Evolutionary conservation across 805 yeast species (phyloP), one percentile per base, ranked within the genome.

Genomic region (Clavispora carvajalis): DNA sequence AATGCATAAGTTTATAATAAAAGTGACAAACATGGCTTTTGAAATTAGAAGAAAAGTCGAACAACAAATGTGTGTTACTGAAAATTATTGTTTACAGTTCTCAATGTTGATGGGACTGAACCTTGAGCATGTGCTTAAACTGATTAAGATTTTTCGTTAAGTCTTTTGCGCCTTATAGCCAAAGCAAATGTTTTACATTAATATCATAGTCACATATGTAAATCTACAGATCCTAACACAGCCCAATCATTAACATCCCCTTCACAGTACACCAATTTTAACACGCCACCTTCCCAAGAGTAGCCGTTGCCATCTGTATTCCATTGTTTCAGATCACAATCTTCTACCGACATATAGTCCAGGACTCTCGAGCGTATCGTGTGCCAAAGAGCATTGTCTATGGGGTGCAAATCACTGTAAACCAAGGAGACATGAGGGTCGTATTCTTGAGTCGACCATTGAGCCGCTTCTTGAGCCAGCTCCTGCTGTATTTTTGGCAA

Each of bases 371-470:
- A 79, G 43, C 75, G 76, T 22, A 85, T 74, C 2, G 85, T 78
- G 36, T 79, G 69, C 58, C 78, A 69, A 42, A 77, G 64, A 1
- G 90, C 89, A 52, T 73, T 80, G 47, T 81, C 81, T 11, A 86
- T 74, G 8, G 86, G 87, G 48, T 76, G 72, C 21, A 74, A 57
- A 43, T 78, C 73, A 8, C 88, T 79, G 58, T 85, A 85, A 5
- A 79, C 79, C 40, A 85, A 60, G 7, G 89, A 81, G 13, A 85
- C 64, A 56, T 85, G 95, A 1, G 95, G 95, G 38, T 75, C 77
- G 54, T 68, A 85, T 39, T 79, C 82, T 4, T 60, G 53, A 11
- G 44, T 45, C 4, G 75, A 72, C 90, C 91, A 84, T 16, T 52
- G 57, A 4, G 71, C 67, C 0, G 74, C 74, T 19, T 67, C 67